Evolutionary conservation across 148 eudicot species (phyloP), one percentile per base, ranked within the genome.

Genomic region (Nepenthes mirabilis): DNA sequence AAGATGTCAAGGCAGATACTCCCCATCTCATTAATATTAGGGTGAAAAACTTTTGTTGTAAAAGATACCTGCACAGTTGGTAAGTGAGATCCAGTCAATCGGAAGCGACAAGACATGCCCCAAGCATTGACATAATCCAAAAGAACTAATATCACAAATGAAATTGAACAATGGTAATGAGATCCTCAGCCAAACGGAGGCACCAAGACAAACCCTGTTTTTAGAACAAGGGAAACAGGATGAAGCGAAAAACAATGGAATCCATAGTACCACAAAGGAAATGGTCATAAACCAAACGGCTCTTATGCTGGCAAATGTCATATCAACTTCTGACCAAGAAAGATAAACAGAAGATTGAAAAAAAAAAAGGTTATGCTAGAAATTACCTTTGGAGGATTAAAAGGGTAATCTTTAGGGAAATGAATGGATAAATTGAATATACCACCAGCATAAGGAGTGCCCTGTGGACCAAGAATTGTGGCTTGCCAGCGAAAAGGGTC

Each of bases 401-500:
- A 83, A 45, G 89, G 89, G 58, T 83, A 80, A 60, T 82, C 87
- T 56, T 63, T 70, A 1, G 84, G 82, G 55, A 83, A 83, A 45
- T 78, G 81, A 51, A 83, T 83, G 68, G 72, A 70, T 34, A 80
- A 63, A 45, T 77, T 62, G 66, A 83, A 83, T 32, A 83, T 79
- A 36, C 89, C 89, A 34, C 85, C 85, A 12, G 89, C 78, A 60
- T 73, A 83, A 47, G 85, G 89, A 62, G 83, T 71, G n/a, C 78
- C 89, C 56, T 65, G 55, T 11, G 85, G 85, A 12, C 85, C 83
- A 2, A 81, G 78, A 32, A 84, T 79, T 8, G 86, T 84, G 14
- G 89, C 89, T 63, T 83, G 83, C 85, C 83, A 83, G 47, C 80
- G 83, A 59, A 74, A 78, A 67, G 81, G 66, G 58, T 81, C 77